These are phyloP conservation scores for Hydnomerulius pinastri DNA, from an alignment of 768 basidiomycete species.

Conservation along the genomic window DNA sequence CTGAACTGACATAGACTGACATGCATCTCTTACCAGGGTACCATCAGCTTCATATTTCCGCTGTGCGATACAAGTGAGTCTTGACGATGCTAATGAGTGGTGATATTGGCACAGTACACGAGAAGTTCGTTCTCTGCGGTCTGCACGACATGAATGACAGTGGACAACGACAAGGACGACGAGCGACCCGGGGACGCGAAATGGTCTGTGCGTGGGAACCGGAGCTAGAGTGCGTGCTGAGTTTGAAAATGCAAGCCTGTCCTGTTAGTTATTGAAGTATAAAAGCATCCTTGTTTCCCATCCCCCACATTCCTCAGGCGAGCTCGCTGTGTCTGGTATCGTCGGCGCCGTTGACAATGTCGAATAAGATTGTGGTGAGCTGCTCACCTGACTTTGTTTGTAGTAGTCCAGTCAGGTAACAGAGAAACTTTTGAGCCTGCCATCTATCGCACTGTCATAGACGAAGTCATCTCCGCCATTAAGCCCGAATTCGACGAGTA, in stretches of 20 bases:
- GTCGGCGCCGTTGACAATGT: conserved; percentile 58
- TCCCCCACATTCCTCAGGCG: conserved; percentile 35
- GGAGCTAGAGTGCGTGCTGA: conserved; percentile 32
- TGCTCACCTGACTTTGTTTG: conserved; percentile 61
- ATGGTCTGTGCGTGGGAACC: conserved; percentile 52
- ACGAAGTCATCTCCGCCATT: conserved; percentile 89
- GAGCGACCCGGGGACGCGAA: background rate
- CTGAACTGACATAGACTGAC: too few species aligned
- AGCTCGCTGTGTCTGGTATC: conserved; percentile 28
- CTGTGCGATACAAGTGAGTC: too few species aligned
- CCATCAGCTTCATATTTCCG: too few species aligned
- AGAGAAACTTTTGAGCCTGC: conserved; percentile 70
- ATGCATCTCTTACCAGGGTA: too few species aligned
- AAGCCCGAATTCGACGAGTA: conserved; percentile 96
- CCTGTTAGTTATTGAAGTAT: conserved; percentile 39
- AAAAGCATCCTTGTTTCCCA: conserved; percentile 38
- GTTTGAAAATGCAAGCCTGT: conserved; percentile 44
- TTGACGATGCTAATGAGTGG: too few species aligned
- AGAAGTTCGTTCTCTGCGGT: too few species aligned
- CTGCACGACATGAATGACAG: too few species aligned
- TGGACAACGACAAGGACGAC: background rate
- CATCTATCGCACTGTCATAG: conserved; percentile 93
- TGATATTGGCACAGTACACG: too few species aligned
- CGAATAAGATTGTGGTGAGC: conserved; percentile 99
- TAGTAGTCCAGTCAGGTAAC: conserved; percentile 59